Evolutionary conservation across 2,329 filamentous ascomycete species (phyloP), one percentile per base, ranked within the genome.

Genomic region (Incumbomyces delicatus): DNA sequence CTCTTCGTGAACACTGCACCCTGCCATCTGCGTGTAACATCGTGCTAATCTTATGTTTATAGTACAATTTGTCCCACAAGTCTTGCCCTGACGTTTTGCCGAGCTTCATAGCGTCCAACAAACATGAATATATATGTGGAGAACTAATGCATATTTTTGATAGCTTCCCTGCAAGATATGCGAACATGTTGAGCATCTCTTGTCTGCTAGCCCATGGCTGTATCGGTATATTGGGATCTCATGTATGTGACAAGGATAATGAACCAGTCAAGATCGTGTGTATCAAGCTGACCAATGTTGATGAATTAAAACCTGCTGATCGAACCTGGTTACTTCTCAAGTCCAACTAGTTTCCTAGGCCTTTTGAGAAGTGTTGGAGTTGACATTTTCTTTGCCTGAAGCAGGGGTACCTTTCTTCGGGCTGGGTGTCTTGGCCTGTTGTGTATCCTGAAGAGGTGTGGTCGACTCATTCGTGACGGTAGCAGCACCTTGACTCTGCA

Each of bases 391-490:
- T 56, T 65, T 65, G 48, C 63, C 62, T 12, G 64, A 64, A 11
- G 64, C 62, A 29, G 64, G 65, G 22, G 50, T 63, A 41, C 65
- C 62, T 51, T 67, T 70, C 27, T 61, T 62, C n/a, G 67, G 64
- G 49, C 61, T 70, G 20, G 64, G 63, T 44, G 62, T 62, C 37
- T 61, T 61, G 11, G 66, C 61, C 41, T 59, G 61, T 41, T 55
- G 54, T 29, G 14, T 42, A 20, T 48, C 17, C 20, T 63, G 59
- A 30, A 57, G 55, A 0, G 65, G 61, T 22, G 64, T 44, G 12
- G 41, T 52, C 22, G 55, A 55, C 3, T 62, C 61, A 52, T 63
- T 66, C 22, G 64, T 63, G n/a, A 63, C 63, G 10, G 58, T 59
- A 40, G 58, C 55, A 12, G 65, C 61, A 27, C 22, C 20, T 30